Base-by-base conservation (phyloP, 257 asterid species). In the Leptodermis oblonga region DNA sequence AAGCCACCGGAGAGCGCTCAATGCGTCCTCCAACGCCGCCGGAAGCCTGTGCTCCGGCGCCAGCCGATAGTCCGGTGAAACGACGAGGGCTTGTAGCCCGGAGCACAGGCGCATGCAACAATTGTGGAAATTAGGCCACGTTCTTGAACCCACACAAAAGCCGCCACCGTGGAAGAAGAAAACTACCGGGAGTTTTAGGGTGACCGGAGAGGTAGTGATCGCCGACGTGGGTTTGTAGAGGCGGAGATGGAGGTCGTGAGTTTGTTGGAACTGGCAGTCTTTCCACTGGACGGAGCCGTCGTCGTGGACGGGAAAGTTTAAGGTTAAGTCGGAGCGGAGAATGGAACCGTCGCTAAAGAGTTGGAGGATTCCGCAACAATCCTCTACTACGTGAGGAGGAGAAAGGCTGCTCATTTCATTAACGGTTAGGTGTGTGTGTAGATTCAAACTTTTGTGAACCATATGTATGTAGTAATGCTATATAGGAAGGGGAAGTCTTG, bases 41-140 rank as follows among this genome's bases (percentile, higher is more conserved):
- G 97, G 94, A 10, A 88, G 87, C 51, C 87, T 58, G 74, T 88
- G 80, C 84, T 90, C 97, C 28, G 97, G 97, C 4, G 97, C 91
- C 3, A 85, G 72, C 45, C 97, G 83, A 71, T 90, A 85, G 80
- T 90, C 97, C 56, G 92, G 92, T 43, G 95, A 82, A 26, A 88
- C 78, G 18, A 90, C 87, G 8, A 88, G 9, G 4, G 80, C 92
- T 3, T 70, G 72, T 31, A 90, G 83, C 3, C 67, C 73, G 25
- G 92, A 80, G 12, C 88, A 85, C 56, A 90, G 91, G 52, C 90
- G 85, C 79, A 88, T 88, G 82, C 95, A 88, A n/a, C 84, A 77
- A 70, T 46, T 85, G 79, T 90, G 97, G 75, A 75, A 76, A 65
- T 83, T 84, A 51, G 92, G 94, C 96, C 92, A 90, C 46, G 87